Percentiles rank a stretch among this genome's conserved stretches.
Evolutionary conservation across 2,329 filamentous ascomycete genomes (phyloP).

Genomic region (Fusarium clavum): DNA sequence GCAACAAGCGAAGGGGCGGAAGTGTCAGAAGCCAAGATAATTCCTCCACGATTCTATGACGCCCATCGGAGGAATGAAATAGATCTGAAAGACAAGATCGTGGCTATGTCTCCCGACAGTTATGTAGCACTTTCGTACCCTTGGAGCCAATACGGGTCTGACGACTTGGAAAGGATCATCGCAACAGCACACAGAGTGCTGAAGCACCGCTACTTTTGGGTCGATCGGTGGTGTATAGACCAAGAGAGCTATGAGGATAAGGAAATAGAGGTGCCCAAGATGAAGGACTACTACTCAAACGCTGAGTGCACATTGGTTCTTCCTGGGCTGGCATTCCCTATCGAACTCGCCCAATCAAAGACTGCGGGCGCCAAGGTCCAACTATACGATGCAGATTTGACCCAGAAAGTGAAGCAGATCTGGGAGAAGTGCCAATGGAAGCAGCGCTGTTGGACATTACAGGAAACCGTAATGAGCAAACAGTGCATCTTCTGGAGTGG

Average conservation of each 20-base stretch:
- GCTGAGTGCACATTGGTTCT: background rate
- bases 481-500: background rate
- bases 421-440: background rate
- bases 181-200: background rate
- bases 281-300: background rate
- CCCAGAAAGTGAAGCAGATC: no score
- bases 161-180: background rate
- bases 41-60: background rate
- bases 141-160: background rate
- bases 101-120: background rate
- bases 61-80: accelerated
- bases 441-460: background rate
- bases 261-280: background rate
- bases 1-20: accelerated
- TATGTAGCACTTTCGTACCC: background rate
- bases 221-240: background rate
- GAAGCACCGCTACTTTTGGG: background rate
- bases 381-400: accelerated
- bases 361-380: background rate
- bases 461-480: background rate
- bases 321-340: background rate
- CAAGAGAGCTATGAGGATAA: background rate
- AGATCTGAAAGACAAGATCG: background rate
- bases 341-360: background rate
- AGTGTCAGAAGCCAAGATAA: background rate